phyloP scores from a whole-genome alignment of 768 basidiomycete species.

The Tulasnella sp. region DNA sequence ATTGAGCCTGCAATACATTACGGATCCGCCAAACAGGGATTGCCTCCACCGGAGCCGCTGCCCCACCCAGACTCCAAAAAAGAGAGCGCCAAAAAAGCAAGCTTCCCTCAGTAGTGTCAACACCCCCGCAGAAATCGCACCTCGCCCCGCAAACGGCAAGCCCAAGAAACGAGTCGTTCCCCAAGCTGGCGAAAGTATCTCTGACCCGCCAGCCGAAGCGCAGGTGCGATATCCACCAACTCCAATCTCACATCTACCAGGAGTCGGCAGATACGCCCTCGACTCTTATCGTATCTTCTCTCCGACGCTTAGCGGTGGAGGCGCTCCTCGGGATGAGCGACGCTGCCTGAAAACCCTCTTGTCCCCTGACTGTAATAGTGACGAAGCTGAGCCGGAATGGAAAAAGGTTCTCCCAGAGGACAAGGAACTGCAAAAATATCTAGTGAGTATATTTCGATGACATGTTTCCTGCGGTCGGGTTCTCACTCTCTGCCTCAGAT shows the following conservation, averaged over 20 bases:
- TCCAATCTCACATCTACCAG: slow-evolving; percentile 61
- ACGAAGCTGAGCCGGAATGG: slow-evolving; percentile 53
- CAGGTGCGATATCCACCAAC: slow-evolving; percentile 50
- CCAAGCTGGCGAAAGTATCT: neutral
- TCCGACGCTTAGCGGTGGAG: slow-evolving; percentile 39
- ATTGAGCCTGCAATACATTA: slow-evolving; percentile 58
- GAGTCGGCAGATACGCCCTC: slow-evolving; percentile 69
- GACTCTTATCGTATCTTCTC: slow-evolving; percentile 78
- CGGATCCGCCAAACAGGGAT: slow-evolving; percentile 46
- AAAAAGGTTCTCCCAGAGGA: slow-evolving; percentile 63
- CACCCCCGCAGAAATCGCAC: neutral
- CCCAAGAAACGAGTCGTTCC: neutral
- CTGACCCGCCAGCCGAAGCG: neutral
- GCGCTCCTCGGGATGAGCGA: slow-evolving; percentile 40
- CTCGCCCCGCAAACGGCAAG: neutral
- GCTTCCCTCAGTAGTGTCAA: no score
- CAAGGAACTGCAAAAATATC: slow-evolving; percentile 68
- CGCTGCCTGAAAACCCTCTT: slow-evolving; percentile 36
- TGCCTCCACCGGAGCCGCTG: slow-evolving; percentile 42
- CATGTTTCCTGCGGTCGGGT: neutral
- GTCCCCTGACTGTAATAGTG: slow-evolving; percentile 34
- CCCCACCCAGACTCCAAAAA: slow-evolving; percentile 38
- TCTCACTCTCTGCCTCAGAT: neutral
- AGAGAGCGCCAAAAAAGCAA: neutral
- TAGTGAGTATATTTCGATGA: slow-evolving; percentile 51